Percentiles rank a stretch among this genome's conserved stretches.
These are phyloP conservation scores for Aspergillus haitiensis DNA, from an alignment of 495 filamentous ascomycete genomes.

Conservation along the genomic window DNA sequence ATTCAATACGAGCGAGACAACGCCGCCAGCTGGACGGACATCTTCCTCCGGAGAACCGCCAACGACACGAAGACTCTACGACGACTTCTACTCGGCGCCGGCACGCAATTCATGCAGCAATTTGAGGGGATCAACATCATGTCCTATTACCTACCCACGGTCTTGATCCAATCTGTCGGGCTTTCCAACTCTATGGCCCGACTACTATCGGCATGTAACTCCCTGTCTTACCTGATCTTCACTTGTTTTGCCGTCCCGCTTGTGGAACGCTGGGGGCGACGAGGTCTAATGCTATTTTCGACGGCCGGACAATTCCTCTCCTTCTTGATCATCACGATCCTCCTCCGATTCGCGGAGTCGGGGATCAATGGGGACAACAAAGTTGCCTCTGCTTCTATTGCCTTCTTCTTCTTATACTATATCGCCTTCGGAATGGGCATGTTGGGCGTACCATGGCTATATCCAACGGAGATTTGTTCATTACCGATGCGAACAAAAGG, in stretches of 20 bases:
- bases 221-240: slow-evolving; percentile 52
- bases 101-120: slow-evolving; percentile 57
- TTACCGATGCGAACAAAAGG: slow-evolving; percentile 58
- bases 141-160: slow-evolving; percentile 50
- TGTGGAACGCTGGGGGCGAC: slow-evolving; percentile 52
- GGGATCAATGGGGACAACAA: slow-evolving; percentile 13
- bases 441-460: slow-evolving; percentile 61
- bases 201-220: slow-evolving; percentile 52
- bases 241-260: slow-evolving; percentile 44
- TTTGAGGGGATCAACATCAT: slow-evolving; percentile 49
- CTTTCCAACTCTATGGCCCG: slow-evolving; percentile 48
- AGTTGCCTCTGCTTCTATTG: slow-evolving; percentile 44
- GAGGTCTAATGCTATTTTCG: slow-evolving; percentile 55
- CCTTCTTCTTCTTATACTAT: slow-evolving; percentile 57
- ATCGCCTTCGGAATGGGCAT: slow-evolving; percentile 55
- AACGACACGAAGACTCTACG: slow-evolving; percentile 48
- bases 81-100: slow-evolving; percentile 50
- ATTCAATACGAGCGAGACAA: slow-evolving; percentile 52
- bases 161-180: slow-evolving; percentile 52
- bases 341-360: slow-evolving; percentile 48
- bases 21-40: slow-evolving; percentile 47
- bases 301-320: slow-evolving; percentile 47
- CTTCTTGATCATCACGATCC: slow-evolving; percentile 58
- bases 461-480: slow-evolving; percentile 63
- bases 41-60: slow-evolving; percentile 41